Conservation (phyloP, 192 early-diverging fungal genomes). For the Rhizophagus clarus region DNA sequence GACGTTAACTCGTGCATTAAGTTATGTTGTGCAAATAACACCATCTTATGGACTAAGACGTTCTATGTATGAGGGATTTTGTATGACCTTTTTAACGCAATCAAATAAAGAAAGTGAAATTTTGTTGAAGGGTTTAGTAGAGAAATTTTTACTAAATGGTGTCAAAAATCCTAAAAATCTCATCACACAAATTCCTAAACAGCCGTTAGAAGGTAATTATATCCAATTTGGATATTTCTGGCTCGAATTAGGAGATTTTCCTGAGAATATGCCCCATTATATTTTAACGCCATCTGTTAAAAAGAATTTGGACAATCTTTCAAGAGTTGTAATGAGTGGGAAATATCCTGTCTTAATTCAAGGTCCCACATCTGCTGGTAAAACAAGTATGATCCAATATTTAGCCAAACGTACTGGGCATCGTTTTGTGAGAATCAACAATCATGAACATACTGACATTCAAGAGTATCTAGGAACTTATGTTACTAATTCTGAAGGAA, state of each 20-base stretch:
- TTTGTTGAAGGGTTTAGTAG: conserved; percentile 55
- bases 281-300: conserved; percentile 89
- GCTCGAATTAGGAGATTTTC: conserved; percentile 63
- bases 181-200: conserved; percentile 61
- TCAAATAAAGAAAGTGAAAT: conserved; percentile 71
- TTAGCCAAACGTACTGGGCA: conserved; percentile 91
- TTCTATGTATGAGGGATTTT: conserved; percentile 89
- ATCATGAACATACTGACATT: conserved; percentile 98
- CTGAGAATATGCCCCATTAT: conserved; percentile 57
- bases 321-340: conserved; percentile 87
- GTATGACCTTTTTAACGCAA: conserved; percentile 95
- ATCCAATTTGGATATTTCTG: conserved; percentile 88
- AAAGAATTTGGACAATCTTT: conserved; percentile 81
- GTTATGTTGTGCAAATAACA: conserved; percentile 73
- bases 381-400: conserved; percentile 98
- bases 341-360: conserved; percentile 96
- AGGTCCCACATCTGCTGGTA: conserved; percentile 97
- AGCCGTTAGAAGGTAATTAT: conserved; percentile 47
- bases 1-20: conserved; percentile 85
- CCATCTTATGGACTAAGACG: conserved; percentile 79
- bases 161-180: conserved; percentile 58
- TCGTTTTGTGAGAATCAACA: conserved; percentile 96
- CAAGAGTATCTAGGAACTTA: conserved; percentile 98
- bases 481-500: conserved; percentile 76
- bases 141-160: conserved; percentile 58